Evolutionary conservation across 202 grass and related monocot genomes (phyloP), one percentile per base, ranked within the genome.

Genomic region (Tripidium arundinaceum): DNA sequence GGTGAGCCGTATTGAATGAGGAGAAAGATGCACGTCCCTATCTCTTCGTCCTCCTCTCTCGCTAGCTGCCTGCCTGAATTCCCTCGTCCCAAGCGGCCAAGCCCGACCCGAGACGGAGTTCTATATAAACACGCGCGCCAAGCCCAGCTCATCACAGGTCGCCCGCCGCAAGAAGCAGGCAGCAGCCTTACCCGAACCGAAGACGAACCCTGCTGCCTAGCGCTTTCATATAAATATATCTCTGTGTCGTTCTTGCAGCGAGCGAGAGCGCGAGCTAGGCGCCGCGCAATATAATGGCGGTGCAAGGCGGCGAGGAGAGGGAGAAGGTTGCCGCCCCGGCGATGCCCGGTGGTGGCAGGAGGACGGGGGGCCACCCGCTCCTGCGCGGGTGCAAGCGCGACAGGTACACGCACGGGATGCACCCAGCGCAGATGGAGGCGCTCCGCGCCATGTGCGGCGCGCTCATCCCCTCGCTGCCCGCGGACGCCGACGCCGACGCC

Each of bases 361-460:
- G 63, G 76, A 16, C 47, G 83, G 47, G 21, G 84, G 88, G 63
- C 72, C 92, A 94, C 81, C 86, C 80, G 52, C 65, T 87, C 62
- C 88, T 94, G 43, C 85, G 83, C 27, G 91, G 86, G 26, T 68
- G 83, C 47, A 84, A 46, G 80, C 82, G 89, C 45, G 86, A 83
- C 0, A 70, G 41, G 75, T 94, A 89, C 83, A 76, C 79, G 75
- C 92, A 94, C 87, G 83, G 92, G 59, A 66, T 94, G 80, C 84
- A 57, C 55, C 75, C 81, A 6, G 12, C 76, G 79, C 88, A 94
- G 86, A 87, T 94, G 86, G 88, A 89, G 72, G 83, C 88, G 4
- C 83, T 94, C 67, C 82, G 86, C 2, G 89, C 92, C 92, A 91
- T 94, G 79, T 94, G 92, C 76, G 89, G 86, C 60, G 80, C 89